Conservation (phyloP, 2,329 filamentous ascomycete species). For the Fusarium tuaranense region DNA sequence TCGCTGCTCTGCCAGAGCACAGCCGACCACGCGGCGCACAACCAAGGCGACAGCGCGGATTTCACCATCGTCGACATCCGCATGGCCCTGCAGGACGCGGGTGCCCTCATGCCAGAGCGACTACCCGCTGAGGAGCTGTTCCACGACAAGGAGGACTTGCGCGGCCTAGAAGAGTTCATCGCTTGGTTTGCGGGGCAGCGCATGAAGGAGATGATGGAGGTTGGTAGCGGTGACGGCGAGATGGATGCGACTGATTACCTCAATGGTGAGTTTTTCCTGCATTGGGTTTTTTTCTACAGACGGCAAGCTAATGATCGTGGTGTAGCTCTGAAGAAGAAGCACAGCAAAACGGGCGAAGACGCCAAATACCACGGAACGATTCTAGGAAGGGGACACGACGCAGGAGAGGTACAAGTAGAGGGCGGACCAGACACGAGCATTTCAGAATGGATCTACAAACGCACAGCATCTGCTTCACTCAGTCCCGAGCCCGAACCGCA, state of each 20-base stretch:
- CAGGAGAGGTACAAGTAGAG: constrained; percentile 80
- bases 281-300: not conserved
- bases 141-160: constrained; percentile 78
- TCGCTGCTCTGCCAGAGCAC: constrained; percentile 79
- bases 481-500: constrained; percentile 18
- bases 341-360: constrained; percentile 89
- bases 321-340: constrained; percentile 87
- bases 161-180: constrained; percentile 82
- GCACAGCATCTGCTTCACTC: constrained; percentile 34
- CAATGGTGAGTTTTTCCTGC: constrained; percentile 60
- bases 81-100: constrained; percentile 85
- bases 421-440: constrained; percentile 67
- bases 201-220: constrained; percentile 83
- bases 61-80: constrained; percentile 78
- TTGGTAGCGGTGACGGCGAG: constrained; percentile 79
- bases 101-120: constrained; percentile 77
- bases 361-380: constrained; percentile 87
- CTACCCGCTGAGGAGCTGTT: constrained; percentile 76
- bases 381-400: constrained; percentile 79
- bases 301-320: constrained; percentile 53
- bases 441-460: constrained; percentile 52
- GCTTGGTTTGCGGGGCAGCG: constrained; percentile 80
- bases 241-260: constrained; percentile 77
- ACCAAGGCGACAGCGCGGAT: constrained; percentile 67
- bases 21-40: constrained; percentile 76